Base-by-base conservation (phyloP, 495 filamentous ascomycete genomes). In the Daldinia loculata region DNA sequence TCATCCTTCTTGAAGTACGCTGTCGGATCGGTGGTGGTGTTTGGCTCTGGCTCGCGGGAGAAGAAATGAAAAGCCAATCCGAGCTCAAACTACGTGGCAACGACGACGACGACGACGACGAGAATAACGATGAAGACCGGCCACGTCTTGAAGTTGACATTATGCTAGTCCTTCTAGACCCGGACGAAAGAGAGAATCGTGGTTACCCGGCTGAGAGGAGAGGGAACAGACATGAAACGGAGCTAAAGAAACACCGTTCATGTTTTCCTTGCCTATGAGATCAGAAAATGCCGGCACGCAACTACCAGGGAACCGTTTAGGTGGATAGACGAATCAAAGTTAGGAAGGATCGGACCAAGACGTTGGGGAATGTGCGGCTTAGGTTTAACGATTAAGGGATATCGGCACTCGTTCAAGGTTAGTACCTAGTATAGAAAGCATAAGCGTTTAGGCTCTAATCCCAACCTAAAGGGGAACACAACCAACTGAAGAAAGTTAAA, bases 11-110 rank as follows among this genome's bases (percentile, higher is more conserved):
- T n/a, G 56, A 26, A 0, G 30, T 56, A 15, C 53, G 58, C 24
- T 74, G 71, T 19, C 59, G 63, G 43, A 63, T 67, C 38, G 67
- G 66, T n/a, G 45, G 57, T 22, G 67, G 63, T 24, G 67, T 63
- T 58, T 48, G 43, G 19, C 43, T 48, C 43, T 61, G 67, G 58
- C 63, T 61, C 38, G 53, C 17, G 41, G 72, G 56, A 29, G 62
- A 66, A 17, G 56, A 69, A 36, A 61, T 65, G 9, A 48, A 48
- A 15, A 59, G 48, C 65, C 65, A 57, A 29, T 72, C 65, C 34
- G 57, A 66, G 36, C 61, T 72, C 1, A 14, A 39, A 43, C 34
- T 64, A 17, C 51, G 64, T 56, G 58, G 56, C 6, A 57, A 66
- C 59, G 64, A 67, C 17, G 63, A 39, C 48, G 61, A 66, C 59